Percentiles rank a stretch among this genome's conserved stretches.
phyloP scores from a whole-genome alignment of 805 yeast species.

The Barnettozyma sucrosica region DNA sequence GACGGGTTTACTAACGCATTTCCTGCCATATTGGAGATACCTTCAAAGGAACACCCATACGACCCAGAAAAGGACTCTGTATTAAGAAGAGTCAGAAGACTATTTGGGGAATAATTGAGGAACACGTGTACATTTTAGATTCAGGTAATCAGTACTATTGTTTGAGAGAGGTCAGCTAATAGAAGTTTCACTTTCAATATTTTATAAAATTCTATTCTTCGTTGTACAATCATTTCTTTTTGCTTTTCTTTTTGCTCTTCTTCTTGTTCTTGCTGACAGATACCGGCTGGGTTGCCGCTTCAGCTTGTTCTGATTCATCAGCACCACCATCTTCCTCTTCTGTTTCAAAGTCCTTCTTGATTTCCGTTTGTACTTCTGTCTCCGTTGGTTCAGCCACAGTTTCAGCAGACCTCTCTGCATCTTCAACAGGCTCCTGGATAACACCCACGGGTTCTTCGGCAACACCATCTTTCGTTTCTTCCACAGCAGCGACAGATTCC shows the following conservation, averaged over 20 bases:
- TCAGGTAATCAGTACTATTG: constrained; percentile 7
- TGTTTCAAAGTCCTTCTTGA: constrained; percentile 15
- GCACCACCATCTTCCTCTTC: constrained; percentile 15
- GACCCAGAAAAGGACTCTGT: constrained; percentile 97
- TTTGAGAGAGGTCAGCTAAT: not conserved
- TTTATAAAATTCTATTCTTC: constrained; percentile 1
- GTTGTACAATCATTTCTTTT: constrained; percentile 12
- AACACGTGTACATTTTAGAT: not conserved
- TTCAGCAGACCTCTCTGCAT: not conserved
- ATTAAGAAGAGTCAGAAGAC: constrained; percentile 85
- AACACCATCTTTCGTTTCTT: not conserved
- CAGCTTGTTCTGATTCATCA: not conserved
- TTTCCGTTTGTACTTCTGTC: not conserved
- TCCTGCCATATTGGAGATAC: constrained; percentile 95
- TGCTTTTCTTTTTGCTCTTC: constrained; percentile 11
- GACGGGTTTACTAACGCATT: constrained; percentile 86
- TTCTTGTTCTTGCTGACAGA: constrained; percentile 4
- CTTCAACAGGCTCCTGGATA: constrained; percentile 9
- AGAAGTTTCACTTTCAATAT: not conserved
- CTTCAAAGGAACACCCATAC: constrained; percentile 97
- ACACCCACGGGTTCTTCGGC: constrained; percentile 7
- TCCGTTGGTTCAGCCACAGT: not conserved
- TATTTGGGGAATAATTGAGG: constrained; percentile 74
- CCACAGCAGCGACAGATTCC: constrained; percentile 2
- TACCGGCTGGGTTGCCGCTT: not conserved